A percentile compares a stretch with the other conserved stretches of the same genome.
Evolutionary conservation across 306 rosid genomes (phyloP).

Genomic region (Vachellia pachyceras): DNA sequence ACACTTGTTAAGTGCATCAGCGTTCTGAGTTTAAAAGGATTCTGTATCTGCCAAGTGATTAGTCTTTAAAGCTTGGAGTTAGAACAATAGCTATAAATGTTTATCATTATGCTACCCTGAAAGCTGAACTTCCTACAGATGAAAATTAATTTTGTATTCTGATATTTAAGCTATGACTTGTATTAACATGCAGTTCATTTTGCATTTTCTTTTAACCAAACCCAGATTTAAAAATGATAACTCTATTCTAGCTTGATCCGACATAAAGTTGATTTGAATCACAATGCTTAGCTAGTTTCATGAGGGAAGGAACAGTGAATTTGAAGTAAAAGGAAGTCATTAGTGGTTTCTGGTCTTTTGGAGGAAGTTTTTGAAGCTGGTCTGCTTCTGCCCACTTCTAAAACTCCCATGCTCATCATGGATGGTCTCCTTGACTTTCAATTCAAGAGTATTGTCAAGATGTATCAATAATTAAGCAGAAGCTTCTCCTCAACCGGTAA

Average conservation of each 20-base stretch:
- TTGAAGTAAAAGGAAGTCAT: constrained; percentile 77
- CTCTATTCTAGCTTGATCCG: constrained; percentile 41
- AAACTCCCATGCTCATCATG: constrained; percentile 45
- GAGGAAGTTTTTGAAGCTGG: constrained; percentile 54
- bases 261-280: constrained; percentile 56
- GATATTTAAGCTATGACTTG: constrained; percentile 9
- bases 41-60: constrained; percentile 36
- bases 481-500: constrained; percentile 43
- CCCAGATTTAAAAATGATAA: constrained; percentile 25
- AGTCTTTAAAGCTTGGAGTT: constrained; percentile 32
- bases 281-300: constrained; percentile 41
- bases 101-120: constrained; percentile 43
- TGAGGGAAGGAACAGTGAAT: constrained; percentile 52
- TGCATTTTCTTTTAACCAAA: constrained; percentile 28
- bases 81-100: constrained; percentile 20
- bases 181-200: constrained; percentile 8
- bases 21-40: constrained; percentile 40
- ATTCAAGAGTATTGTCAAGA: constrained; percentile 67
- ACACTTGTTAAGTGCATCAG: constrained; percentile 47
- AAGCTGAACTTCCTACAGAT: constrained; percentile 23
- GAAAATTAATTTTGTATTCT: background rate
- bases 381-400: constrained; percentile 48
- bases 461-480: constrained; percentile 58
- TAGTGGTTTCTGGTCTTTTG: constrained; percentile 66
- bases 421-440: constrained; percentile 69